Conservation (phyloP, 1,139 yeast species). For the Candida dubliniensis region DNA sequence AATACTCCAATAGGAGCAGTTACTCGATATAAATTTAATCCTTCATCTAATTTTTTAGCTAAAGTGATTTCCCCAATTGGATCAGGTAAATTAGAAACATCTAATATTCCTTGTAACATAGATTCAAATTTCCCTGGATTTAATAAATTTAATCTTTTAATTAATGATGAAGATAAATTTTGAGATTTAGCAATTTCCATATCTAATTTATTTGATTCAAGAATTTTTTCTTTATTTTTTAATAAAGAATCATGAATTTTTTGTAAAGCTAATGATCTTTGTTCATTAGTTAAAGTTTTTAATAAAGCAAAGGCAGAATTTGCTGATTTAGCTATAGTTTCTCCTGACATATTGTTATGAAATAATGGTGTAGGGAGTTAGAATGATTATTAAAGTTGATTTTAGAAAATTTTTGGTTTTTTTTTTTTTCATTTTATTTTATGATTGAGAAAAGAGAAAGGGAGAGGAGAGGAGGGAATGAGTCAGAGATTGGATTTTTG, state of each 20-base stretch:
- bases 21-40: slow-evolving; percentile 73
- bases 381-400: no score
- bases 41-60: slow-evolving; percentile 84
- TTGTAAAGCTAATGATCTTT: slow-evolving; percentile 71
- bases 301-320: slow-evolving; percentile 75
- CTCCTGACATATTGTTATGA: slow-evolving; percentile 46
- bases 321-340: slow-evolving; percentile 75
- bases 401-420: background rate
- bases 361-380: background rate
- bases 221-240: slow-evolving; percentile 56
- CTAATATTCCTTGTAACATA: slow-evolving; percentile 92
- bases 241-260: slow-evolving; percentile 69
- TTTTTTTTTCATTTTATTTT: no score
- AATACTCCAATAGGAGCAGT: slow-evolving; percentile 95
- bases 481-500: no score
- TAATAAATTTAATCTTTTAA: slow-evolving; percentile 81
- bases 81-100: slow-evolving; percentile 84
- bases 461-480: no score
- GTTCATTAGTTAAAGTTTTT: slow-evolving; percentile 71
- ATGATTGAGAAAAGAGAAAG: no score
- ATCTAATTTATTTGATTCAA: slow-evolving; percentile 74
- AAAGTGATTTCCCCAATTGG: slow-evolving; percentile 86
- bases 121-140: slow-evolving; percentile 83
- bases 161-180: slow-evolving; percentile 63
- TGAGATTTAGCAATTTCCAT: slow-evolving; percentile 63